phyloP scores from a whole-genome alignment of 129 eudicot species.

The Gnaphalium uliginosum region DNA sequence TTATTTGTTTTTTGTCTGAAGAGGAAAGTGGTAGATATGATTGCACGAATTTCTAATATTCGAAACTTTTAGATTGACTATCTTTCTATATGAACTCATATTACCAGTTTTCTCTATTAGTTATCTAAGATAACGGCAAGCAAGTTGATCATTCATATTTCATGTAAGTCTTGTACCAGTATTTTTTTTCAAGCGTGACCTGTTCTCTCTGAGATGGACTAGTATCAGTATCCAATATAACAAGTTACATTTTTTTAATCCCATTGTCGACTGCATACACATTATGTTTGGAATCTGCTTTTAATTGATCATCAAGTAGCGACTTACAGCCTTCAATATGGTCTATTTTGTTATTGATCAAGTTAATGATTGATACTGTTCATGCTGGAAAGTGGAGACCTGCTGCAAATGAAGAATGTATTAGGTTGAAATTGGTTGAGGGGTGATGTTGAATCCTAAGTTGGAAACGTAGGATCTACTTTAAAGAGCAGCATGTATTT shows the following conservation, averaged over 20 bases:
- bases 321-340: conserved; percentile 3
- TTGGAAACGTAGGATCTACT: too few species aligned
- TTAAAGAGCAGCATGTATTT: neutral
- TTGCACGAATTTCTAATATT: neutral
- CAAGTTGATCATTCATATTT: conserved; percentile 3
- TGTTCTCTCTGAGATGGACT: conserved; percentile 8
- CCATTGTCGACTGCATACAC: neutral
- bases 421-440: too few species aligned
- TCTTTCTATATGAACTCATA: neutral
- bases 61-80: neutral
- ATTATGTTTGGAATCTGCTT: neutral
- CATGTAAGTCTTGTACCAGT: neutral
- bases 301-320: neutral
- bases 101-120: conserved; percentile 11
- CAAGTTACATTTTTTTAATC: neutral
- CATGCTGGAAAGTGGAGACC: neutral
- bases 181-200: neutral
- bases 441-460: too few species aligned
- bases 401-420: too few species aligned
- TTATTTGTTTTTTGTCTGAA: neutral
- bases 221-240: neutral
- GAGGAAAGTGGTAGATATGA: neutral
- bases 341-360: neutral
- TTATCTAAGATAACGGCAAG: neutral
- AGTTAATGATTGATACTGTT: conserved; percentile 10